Conservation (phyloP, 1,284 basidiomycete genomes). For the Macrocystidia cucumis region DNA sequence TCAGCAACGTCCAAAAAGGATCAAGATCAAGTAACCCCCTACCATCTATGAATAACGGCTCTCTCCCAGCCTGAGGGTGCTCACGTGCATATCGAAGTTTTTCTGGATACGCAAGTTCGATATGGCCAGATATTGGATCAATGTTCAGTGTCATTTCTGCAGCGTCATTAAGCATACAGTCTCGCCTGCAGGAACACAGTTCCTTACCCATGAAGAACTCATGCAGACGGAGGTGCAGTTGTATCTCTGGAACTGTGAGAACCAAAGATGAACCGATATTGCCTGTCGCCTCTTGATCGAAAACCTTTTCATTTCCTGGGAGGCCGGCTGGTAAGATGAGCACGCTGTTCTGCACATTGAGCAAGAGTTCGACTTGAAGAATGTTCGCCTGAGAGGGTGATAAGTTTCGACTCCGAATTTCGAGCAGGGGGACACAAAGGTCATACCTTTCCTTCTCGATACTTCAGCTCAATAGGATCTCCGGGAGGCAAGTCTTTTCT, state of each 20-base stretch:
- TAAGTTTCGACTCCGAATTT: too few relatives aligned
- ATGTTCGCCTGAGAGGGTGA: conserved; percentile 56
- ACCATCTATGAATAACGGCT: conserved; percentile 61
- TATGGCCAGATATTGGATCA: conserved; percentile 46
- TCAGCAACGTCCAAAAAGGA: conserved; percentile 6
- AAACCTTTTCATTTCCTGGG: conserved; percentile 53
- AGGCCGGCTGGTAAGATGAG: conserved; percentile 70
- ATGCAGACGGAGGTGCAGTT: conserved; percentile 71
- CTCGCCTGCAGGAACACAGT: conserved; percentile 5
- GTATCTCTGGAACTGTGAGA: conserved; percentile 58
- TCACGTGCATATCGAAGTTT: conserved; percentile 25
- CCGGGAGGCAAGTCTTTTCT: conserved; percentile 54
- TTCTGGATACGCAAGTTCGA: conserved; percentile 42
- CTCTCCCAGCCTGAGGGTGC: conserved; percentile 18
- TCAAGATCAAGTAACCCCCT: conserved; percentile 18
- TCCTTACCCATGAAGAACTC: conserved; percentile 86
- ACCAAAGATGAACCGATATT: conserved; percentile 49
- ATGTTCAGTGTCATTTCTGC: conserved; percentile 76
- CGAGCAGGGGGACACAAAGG: too few relatives aligned
- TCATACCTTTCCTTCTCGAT: conserved; percentile 65
- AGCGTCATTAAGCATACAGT: conserved; percentile 8
- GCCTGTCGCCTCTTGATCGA: conserved; percentile 14
- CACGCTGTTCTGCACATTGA: conserved; percentile 46
- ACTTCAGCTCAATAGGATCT: conserved; percentile 75
- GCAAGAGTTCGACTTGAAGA: conserved; percentile 65